These are phyloP conservation scores for Ogataea populi-albae DNA, from an alignment of 805 yeast species.

Conservation along the genomic window DNA sequence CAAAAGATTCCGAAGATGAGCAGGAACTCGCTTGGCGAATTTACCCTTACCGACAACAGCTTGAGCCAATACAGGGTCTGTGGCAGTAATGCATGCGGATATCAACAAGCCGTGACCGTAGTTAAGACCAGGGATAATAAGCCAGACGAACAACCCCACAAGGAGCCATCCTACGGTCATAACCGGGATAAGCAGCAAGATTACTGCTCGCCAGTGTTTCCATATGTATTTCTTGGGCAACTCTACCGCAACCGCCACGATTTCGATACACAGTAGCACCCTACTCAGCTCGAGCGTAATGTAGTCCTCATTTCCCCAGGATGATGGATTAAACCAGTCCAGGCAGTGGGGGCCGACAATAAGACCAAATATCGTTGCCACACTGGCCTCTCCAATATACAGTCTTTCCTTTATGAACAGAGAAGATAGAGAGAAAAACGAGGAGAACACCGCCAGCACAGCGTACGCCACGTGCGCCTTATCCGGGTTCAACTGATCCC, in stretches of 20 bases:
- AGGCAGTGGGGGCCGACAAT: conserved; percentile 59
- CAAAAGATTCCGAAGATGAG: conserved; percentile 56
- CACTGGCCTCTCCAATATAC: conserved; percentile 65
- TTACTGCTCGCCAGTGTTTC: conserved; percentile 55
- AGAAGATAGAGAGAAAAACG: conserved; percentile 56
- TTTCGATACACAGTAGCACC: conserved; percentile 66
- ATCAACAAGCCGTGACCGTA: conserved; percentile 58
- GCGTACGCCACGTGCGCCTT: conserved; percentile 46
- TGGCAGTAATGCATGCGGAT: conserved; percentile 71
- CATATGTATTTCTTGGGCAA: conserved; percentile 64
- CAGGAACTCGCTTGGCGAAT: conserved; percentile 65
- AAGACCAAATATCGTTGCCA: conserved; percentile 60
- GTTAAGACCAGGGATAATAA: conserved; percentile 53
- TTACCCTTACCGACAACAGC: conserved; percentile 73
- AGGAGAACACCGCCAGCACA: conserved; percentile 57
- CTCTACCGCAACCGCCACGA: conserved; percentile 71
- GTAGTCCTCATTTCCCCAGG: conserved; percentile 55
- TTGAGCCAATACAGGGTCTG: conserved; percentile 73
- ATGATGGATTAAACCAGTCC: conserved; percentile 53
- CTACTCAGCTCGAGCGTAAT: conserved; percentile 60
- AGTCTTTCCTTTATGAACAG: conserved; percentile 56
- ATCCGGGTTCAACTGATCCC: conserved; percentile 32
- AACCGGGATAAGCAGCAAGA: conserved; percentile 59
- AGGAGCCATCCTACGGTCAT: conserved; percentile 72
- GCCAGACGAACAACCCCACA: conserved; percentile 61